phyloP scores from a whole-genome alignment of 345 rosid species.

The Physaria fendleri region DNA sequence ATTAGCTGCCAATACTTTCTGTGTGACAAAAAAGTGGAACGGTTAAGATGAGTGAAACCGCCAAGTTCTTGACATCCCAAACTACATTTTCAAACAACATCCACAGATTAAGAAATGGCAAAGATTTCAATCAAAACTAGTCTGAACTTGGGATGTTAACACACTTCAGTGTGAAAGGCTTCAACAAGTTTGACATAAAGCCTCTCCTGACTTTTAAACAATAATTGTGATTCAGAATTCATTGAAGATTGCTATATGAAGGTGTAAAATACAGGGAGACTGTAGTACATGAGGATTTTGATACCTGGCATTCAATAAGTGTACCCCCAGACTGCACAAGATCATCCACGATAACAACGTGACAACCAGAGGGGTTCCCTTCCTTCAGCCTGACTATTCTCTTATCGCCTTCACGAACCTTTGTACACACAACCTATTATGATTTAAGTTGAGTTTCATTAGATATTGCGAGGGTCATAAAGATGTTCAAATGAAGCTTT shows the following conservation, averaged over 20 bases:
- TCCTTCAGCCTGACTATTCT: constrained; percentile 87
- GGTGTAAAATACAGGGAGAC: neutral
- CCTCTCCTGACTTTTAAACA: neutral
- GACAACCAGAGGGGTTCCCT: constrained; percentile 86
- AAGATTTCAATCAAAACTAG: neutral
- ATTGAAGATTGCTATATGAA: neutral
- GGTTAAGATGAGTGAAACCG: neutral
- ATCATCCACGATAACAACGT: constrained; percentile 93
- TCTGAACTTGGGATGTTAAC: neutral
- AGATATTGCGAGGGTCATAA: neutral
- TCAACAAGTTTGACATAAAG: neutral
- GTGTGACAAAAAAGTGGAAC: constrained; percentile 14
- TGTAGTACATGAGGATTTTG: neutral
- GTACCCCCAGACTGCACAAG: constrained; percentile 98
- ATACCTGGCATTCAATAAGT: constrained; percentile 96
- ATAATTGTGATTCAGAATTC: neutral
- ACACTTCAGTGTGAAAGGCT: neutral
- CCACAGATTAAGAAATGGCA: neutral
- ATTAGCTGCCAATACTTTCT: constrained; percentile 88
- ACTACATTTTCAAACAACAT: neutral
- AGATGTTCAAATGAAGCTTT: neutral
- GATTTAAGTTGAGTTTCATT: constrained; percentile 18
- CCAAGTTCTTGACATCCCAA: neutral
- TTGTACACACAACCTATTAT: constrained; percentile 79
- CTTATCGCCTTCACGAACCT: constrained; percentile 94